Evolutionary conservation across 2,329 filamentous ascomycete genomes (phyloP).

Genomic region (Penicillium brasilianum): DNA sequence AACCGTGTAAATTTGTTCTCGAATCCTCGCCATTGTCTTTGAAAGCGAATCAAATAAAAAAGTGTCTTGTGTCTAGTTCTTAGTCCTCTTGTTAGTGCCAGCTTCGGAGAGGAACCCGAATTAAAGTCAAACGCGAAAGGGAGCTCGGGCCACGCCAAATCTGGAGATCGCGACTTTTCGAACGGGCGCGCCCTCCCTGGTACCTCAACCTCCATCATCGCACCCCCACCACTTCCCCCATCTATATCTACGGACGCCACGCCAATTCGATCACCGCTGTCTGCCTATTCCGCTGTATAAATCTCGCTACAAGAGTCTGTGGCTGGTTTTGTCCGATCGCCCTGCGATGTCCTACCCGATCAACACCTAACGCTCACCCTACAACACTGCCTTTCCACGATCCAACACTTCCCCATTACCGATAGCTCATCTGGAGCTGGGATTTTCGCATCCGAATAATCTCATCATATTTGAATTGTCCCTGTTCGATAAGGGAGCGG

Average conservation of each 20-base stretch:
- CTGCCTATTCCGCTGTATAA: background rate
- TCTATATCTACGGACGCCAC: background rate
- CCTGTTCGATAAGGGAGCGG: constrained; percentile 3
- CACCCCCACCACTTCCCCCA: constrained; percentile 8
- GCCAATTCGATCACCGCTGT: background rate
- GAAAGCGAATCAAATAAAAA: background rate
- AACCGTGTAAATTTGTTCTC: constrained; percentile 1
- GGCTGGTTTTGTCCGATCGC: constrained; percentile 11
- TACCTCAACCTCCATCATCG: constrained; percentile 16
- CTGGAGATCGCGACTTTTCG: constrained; percentile 47
- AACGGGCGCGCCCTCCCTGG: constrained; percentile 32
- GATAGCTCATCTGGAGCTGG: constrained; percentile 5
- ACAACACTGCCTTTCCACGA: constrained; percentile 8
- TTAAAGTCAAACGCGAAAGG: constrained; percentile 26
- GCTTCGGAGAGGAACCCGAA: background rate
- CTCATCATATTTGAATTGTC: background rate
- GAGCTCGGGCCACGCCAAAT: constrained; percentile 45
- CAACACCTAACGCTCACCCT: constrained; percentile 18
- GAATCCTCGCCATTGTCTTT: background rate
- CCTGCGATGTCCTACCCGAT: constrained; percentile 39
- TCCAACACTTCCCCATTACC: constrained; percentile 1
- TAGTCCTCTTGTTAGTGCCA: background rate
- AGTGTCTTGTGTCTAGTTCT: background rate
- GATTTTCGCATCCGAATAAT: constrained; percentile 2
- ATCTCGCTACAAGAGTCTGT: background rate